Evolutionary conservation across 169 alveolate genomes (phyloP).

Genomic region (Babesia microti): DNA sequence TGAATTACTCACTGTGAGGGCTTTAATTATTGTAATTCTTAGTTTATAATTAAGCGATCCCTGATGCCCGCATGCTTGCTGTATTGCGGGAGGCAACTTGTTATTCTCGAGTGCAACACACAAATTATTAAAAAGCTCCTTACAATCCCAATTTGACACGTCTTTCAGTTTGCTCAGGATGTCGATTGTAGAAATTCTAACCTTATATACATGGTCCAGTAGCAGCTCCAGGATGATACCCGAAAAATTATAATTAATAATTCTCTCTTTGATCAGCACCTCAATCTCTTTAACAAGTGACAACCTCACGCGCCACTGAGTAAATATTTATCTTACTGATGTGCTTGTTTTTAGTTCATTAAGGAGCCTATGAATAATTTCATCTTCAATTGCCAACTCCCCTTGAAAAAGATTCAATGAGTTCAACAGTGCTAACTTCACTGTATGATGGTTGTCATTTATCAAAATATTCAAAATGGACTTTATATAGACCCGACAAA

Average conservation of each 20-base stretch:
- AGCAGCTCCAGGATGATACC: constrained; percentile 17
- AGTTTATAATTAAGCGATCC: constrained; percentile 16
- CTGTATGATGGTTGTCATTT: constrained; percentile 4
- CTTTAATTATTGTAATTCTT: constrained; percentile 27
- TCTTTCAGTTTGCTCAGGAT: constrained; percentile 22
- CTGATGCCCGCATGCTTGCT: no score
- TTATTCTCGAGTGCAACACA: constrained; percentile 1
- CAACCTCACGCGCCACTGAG: constrained; percentile 40
- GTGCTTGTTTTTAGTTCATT: constrained; percentile 18
- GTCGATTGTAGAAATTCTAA: constrained; percentile 20
- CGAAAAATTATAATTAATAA: constrained; percentile 19
- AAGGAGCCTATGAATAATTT: constrained; percentile 16
- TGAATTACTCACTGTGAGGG: constrained; percentile 43
- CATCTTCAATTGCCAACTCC: constrained; percentile 8
- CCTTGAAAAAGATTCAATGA: constrained; percentile 33
- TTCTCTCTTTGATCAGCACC: constrained; percentile 14
- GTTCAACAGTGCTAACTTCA: constrained; percentile 20
- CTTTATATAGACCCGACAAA: no score
- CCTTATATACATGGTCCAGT: constrained; percentile 44
- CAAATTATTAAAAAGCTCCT: constrained; percentile 20
- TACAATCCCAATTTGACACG: constrained; percentile 26
- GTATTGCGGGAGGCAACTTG: constrained; percentile 7
- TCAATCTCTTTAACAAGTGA: constrained; percentile 29
- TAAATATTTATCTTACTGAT: constrained; percentile 7
- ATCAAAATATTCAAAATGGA: constrained; percentile 8